Evolutionary conservation across 2,329 filamentous ascomycete genomes (phyloP).

Genomic region (Aspergillus brunneoviolaceus): DNA sequence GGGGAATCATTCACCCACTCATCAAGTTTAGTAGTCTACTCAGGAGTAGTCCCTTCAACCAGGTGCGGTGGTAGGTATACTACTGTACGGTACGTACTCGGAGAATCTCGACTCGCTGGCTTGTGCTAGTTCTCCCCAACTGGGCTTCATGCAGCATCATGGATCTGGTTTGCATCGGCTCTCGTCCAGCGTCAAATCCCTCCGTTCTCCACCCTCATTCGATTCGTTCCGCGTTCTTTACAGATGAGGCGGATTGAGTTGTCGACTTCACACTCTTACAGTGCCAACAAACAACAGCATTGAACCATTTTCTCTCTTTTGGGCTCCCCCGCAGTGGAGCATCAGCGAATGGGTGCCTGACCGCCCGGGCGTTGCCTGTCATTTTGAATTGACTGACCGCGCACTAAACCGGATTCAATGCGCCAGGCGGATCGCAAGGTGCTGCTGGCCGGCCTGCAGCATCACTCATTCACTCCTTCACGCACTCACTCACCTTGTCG

Average conservation of each 20-base stretch:
- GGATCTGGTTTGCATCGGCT: neutral
- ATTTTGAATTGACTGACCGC: constrained; percentile 2
- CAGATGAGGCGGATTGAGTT: constrained; percentile 17
- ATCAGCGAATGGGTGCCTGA: constrained; percentile 22
- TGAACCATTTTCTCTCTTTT: constrained; percentile 7
- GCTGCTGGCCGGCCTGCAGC: neutral
- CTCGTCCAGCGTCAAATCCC: neutral
- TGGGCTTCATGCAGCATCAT: too few relatives aligned
- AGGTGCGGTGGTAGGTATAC: too few relatives aligned
- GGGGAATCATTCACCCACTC: too few relatives aligned
- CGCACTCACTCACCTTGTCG: neutral
- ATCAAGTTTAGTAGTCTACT: too few relatives aligned
- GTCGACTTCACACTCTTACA: constrained; percentile 1
- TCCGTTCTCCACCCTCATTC: neutral
- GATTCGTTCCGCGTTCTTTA: neutral
- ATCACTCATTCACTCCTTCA: neutral
- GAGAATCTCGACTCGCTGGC: too few relatives aligned
- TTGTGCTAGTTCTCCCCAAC: too few relatives aligned
- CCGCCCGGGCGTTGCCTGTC: constrained; percentile 19
- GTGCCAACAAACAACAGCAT: constrained; percentile 12
- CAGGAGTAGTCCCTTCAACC: too few relatives aligned
- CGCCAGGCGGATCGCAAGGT: neutral
- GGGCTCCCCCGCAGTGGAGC: constrained; percentile 26
- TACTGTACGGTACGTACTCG: too few relatives aligned
- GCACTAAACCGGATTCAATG: neutral